Evolutionary conservation across 164 flowering plant species (phyloP).

Genomic region (Taxillus chinensis): DNA sequence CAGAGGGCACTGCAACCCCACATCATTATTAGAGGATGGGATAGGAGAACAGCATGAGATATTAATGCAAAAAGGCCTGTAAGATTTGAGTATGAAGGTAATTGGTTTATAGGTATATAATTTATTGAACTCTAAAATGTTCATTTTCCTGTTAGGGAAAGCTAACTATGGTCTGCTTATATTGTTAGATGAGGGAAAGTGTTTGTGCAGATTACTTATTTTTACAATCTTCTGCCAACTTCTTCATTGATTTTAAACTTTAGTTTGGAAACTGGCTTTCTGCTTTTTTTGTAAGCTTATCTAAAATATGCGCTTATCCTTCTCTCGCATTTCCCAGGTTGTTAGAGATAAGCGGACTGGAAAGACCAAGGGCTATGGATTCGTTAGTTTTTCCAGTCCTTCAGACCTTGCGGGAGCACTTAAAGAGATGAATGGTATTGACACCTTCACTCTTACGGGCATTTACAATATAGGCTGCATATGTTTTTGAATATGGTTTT

Average conservation of each 20-base stretch:
- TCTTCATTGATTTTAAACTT: neutral
- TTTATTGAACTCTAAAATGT: no score
- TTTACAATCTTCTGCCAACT: no score
- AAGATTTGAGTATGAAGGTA: no score
- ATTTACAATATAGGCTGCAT: neutral
- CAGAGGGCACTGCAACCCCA: no score
- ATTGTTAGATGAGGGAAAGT: no score
- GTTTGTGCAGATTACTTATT: no score
- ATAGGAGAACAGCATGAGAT: no score
- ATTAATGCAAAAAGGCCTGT: no score
- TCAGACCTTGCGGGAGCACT: conserved; percentile 60
- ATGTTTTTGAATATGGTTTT: neutral
- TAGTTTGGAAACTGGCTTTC: neutral
- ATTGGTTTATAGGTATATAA: no score
- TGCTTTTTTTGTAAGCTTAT: neutral
- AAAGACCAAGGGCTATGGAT: conserved; percentile 73
- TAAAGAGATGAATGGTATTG: conserved; percentile 77
- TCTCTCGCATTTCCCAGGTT: conserved; percentile 28
- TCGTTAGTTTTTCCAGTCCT: conserved; percentile 68
- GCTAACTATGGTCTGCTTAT: no score
- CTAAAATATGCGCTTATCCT: neutral
- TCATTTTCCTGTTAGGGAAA: no score
- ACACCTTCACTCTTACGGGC: neutral
- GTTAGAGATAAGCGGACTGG: conserved; percentile 79
- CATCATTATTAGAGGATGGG: no score